phyloP scores from a whole-genome alignment of 805 yeast genomes.

The Brettanomyces nanus region DNA sequence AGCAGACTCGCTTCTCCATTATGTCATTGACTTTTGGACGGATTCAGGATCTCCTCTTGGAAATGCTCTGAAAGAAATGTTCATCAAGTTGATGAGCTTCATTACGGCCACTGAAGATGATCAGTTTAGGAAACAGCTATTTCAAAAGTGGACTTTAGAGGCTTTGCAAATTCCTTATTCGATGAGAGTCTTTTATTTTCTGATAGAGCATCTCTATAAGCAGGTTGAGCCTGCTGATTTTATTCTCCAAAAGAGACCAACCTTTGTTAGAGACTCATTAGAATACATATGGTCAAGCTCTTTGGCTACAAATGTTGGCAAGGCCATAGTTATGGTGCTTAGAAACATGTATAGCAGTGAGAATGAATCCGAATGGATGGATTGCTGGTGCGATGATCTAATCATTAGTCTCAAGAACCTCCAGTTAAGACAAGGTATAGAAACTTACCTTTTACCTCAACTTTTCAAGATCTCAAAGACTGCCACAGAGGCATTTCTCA shows the following conservation, averaged over 20 bases:
- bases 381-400: slow-evolving; percentile 40
- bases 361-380: slow-evolving; percentile 36
- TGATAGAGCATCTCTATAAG: slow-evolving; percentile 49
- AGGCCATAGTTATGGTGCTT: slow-evolving; percentile 37
- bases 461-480: slow-evolving; percentile 46
- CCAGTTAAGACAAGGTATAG: slow-evolving; percentile 37
- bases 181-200: slow-evolving; percentile 52
- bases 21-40: slow-evolving; percentile 60
- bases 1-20: slow-evolving; percentile 34
- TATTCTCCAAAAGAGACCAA: slow-evolving; percentile 36
- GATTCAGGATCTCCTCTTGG: slow-evolving; percentile 64
- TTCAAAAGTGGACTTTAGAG: slow-evolving; percentile 37
- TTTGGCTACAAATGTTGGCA: slow-evolving; percentile 61
- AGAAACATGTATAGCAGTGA: slow-evolving; percentile 23
- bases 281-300: slow-evolving; percentile 46
- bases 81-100: slow-evolving; percentile 42
- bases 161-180: slow-evolving; percentile 38
- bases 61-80: slow-evolving; percentile 57
- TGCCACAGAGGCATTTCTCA: slow-evolving; percentile 26
- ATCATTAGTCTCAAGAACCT: slow-evolving; percentile 26
- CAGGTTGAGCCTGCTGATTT: slow-evolving; percentile 33
- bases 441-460: slow-evolving; percentile 53
- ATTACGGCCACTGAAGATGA: slow-evolving; percentile 10
- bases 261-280: slow-evolving; percentile 40
- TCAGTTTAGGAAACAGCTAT: slow-evolving; percentile 5